Conservation (phyloP, 2,329 filamentous ascomycete genomes). For the Monosporascus sp. region DNA sequence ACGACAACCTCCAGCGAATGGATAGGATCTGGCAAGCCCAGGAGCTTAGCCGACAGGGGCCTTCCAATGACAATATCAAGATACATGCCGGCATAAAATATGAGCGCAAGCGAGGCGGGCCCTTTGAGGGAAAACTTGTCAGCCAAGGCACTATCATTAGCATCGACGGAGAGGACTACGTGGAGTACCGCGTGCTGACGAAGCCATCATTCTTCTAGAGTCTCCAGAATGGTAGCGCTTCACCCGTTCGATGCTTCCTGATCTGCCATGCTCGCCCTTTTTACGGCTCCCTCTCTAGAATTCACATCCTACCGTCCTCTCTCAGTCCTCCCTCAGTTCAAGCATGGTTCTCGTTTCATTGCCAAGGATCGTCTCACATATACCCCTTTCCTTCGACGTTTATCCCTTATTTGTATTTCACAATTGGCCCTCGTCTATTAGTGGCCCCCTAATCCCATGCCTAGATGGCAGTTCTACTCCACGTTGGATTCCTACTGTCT, state of each 20-base stretch:
- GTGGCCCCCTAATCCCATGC: too few relatives aligned
- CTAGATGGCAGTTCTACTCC: too few relatives aligned
- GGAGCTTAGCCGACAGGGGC: conserved; percentile 29
- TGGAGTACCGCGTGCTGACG: conserved; percentile 60
- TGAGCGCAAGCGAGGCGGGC: conserved; percentile 54
- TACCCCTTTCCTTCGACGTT: neutral
- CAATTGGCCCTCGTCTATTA: too few relatives aligned
- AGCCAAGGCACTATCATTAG: conserved; percentile 56
- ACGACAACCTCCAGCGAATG: conserved; percentile 47
- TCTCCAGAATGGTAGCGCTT: neutral
- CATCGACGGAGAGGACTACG: conserved; percentile 63
- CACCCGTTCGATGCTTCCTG: neutral
- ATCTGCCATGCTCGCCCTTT: neutral
- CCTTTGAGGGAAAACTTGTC: conserved; percentile 59
- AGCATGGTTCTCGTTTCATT: neutral
- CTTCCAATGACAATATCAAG: conserved; percentile 45
- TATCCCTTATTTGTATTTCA: too few relatives aligned
- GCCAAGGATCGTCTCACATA: neutral
- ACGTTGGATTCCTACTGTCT: too few relatives aligned
- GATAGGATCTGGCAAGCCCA: conserved; percentile 53
- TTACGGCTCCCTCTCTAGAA: neutral
- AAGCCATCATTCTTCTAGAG: conserved; percentile 56
- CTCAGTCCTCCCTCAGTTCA: neutral
- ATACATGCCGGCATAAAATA: conserved; percentile 57
- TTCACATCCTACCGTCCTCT: neutral